These are phyloP conservation scores for Myxozyma neglecta DNA, from an alignment of 805 yeast genomes.

Conservation along the genomic window DNA sequence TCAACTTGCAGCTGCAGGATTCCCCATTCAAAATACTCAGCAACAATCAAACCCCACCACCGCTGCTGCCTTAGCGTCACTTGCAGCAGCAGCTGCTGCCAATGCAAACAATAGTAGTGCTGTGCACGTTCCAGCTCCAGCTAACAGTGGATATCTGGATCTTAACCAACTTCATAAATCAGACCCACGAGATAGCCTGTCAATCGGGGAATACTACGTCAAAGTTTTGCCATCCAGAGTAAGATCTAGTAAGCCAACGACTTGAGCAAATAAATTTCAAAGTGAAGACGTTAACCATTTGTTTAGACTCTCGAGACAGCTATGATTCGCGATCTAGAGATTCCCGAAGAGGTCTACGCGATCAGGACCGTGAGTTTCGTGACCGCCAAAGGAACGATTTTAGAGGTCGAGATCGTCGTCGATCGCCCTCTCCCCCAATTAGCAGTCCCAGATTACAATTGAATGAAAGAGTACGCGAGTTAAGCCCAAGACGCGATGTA, in stretches of 20 bases:
- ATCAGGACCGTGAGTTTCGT: slow-evolving; percentile 12
- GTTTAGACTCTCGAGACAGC: not conserved
- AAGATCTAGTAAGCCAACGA: not conserved
- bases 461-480: slow-evolving; percentile 20
- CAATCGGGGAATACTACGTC: slow-evolving; percentile 17
- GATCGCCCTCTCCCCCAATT: slow-evolving; percentile 22
- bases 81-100: slow-evolving; percentile 18
- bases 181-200: slow-evolving; percentile 13
- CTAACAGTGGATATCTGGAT: slow-evolving; percentile 20
- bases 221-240: not conserved
- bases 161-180: slow-evolving; percentile 2
- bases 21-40: slow-evolving; percentile 5
- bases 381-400: slow-evolving; percentile 17
- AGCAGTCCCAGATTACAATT: slow-evolving; percentile 24
- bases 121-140: slow-evolving; percentile 9
- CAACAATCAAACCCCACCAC: slow-evolving; percentile 11
- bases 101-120: not conserved
- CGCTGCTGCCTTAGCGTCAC: slow-evolving; percentile 31
- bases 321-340: not conserved
- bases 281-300: not conserved
- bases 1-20: slow-evolving; percentile 14
- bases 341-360: slow-evolving; percentile 1
- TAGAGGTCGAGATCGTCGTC: slow-evolving; percentile 12
- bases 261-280: not conserved
- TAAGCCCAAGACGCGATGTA: slow-evolving; percentile 24